Evolutionary conservation across 108 stramenopile species (phyloP).

Genomic region (Chaetoceros tenuissimus): DNA sequence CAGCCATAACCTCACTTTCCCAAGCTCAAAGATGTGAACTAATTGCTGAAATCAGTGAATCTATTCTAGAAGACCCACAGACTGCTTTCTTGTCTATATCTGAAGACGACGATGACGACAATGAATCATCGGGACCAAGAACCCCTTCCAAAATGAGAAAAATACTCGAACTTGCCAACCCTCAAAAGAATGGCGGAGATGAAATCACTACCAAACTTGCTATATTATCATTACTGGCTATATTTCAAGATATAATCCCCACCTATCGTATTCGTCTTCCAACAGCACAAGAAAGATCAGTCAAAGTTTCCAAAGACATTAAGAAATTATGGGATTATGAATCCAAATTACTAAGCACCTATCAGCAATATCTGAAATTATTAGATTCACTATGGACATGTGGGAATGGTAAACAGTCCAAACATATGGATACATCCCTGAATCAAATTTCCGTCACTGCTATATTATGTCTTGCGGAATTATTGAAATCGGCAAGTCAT

Average conservation of each 20-base stretch:
- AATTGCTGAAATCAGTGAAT: constrained; percentile 71
- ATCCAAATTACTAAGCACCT: constrained; percentile 56
- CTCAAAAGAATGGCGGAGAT: constrained; percentile 51
- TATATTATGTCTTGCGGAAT: constrained; percentile 58
- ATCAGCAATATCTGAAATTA: constrained; percentile 72
- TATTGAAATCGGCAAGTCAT: constrained; percentile 60
- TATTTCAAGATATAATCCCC: constrained; percentile 89
- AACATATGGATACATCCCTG: neutral
- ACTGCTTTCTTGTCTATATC: constrained; percentile 39
- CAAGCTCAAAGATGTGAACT: constrained; percentile 42
- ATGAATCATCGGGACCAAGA: constrained; percentile 6
- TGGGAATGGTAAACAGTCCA: constrained; percentile 17
- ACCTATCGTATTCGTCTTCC: constrained; percentile 87
- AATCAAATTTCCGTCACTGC: constrained; percentile 57
- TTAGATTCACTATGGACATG: constrained; percentile 61
- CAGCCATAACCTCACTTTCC: neutral
- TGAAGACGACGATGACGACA: constrained; percentile 4
- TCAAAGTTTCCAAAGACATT: constrained; percentile 81
- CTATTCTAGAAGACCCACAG: constrained; percentile 60
- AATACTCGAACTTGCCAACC: constrained; percentile 39
- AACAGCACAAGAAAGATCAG: constrained; percentile 64
- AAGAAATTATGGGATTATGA: constrained; percentile 72
- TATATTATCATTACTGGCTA: constrained; percentile 74
- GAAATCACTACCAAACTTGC: constrained; percentile 63
- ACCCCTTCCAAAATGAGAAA: constrained; percentile 48